A percentile compares a stretch with the other conserved stretches of the same genome.
These are phyloP conservation scores for Vanderwaltozyma tropicalis DNA, from an alignment of 805 yeast genomes.

Conservation along the genomic window DNA sequence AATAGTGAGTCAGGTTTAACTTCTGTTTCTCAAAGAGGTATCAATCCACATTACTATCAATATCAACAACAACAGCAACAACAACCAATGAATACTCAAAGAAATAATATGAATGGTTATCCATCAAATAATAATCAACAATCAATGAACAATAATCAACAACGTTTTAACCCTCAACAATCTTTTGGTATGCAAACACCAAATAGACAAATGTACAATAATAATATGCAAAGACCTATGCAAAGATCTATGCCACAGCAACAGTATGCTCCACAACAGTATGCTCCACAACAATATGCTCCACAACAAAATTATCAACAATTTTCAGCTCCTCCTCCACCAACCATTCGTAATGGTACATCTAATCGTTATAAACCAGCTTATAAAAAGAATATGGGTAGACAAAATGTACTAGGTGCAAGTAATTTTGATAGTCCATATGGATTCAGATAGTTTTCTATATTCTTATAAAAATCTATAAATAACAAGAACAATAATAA, in stretches of 20 bases:
- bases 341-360: conserved; percentile 26
- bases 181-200: neutral
- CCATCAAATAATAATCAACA: neutral
- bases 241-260: conserved; percentile 9
- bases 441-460: conserved; percentile 27
- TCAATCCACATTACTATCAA: conserved; percentile 44
- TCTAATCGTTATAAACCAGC: conserved; percentile 30
- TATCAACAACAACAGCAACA: conserved; percentile 8
- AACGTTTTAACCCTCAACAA: neutral
- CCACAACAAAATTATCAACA: conserved; percentile 16
- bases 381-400: conserved; percentile 30
- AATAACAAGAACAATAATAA: too few species aligned
- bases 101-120: conserved; percentile 1
- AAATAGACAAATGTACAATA: neutral
- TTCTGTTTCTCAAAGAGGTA: conserved; percentile 67
- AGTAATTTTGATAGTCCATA: conserved; percentile 40
- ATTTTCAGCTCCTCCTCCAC: conserved; percentile 1
- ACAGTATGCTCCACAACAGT: conserved; percentile 8
- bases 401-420: conserved; percentile 32
- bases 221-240: conserved; percentile 6
- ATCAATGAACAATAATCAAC: conserved; percentile 2
- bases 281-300: conserved; percentile 12
- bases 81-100: conserved; percentile 5
- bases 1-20: conserved; percentile 55
- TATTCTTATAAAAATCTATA: too few species aligned